Base-by-base conservation (phyloP, 2,329 filamentous ascomycete species). In the Emmonsiellopsis sp. region DNA sequence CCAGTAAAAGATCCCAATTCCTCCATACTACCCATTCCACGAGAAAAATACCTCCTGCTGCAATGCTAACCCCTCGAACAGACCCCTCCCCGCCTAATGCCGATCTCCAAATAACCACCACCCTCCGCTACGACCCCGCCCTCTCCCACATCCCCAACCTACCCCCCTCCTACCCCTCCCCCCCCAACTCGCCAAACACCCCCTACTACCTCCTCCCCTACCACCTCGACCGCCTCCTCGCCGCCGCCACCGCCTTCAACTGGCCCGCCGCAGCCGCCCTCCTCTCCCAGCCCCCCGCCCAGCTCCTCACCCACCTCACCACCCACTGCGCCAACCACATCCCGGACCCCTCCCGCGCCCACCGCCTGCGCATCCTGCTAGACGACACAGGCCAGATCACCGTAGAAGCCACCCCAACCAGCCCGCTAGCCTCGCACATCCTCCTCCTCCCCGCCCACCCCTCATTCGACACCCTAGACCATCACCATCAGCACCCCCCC, bases 181-280 rank as follows among this genome's bases (percentile, higher is more conserved):
- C 69, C 52, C 61, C 63, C 36, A 3, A 3, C 21, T 27, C 21
- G 3, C 5, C 11, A 48, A 66, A 65, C 6, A 87, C 82, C 7
- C 80, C 84, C 0, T 84, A 88, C 60, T 94, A 94, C 68, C 88
- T 94, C 77, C 78, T 93, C 13, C 76, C 83, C 54, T 84, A 85
- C 60, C 90, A 95, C 67, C 81, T 83, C 45, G 86, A 91, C 65
- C 85, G 90, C 51, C 79, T 95, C 65, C 74, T 89, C n/a, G 78
- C 74, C 62, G 74, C 78, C 43, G 75, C 77, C 27, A 63, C 71
- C 56, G 70, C 77, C 58, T 77, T 80, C 60, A 64, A 72, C 43
- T 80, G 77, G 72, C 32, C 56, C 5, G 50, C 60, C n/a, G 68
- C 70, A 13, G 45, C 64, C 11, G 51, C 56, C 2, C 64, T 64